Base-by-base conservation (phyloP, 148 eudicot species). In the Polygonum aviculare region DNA sequence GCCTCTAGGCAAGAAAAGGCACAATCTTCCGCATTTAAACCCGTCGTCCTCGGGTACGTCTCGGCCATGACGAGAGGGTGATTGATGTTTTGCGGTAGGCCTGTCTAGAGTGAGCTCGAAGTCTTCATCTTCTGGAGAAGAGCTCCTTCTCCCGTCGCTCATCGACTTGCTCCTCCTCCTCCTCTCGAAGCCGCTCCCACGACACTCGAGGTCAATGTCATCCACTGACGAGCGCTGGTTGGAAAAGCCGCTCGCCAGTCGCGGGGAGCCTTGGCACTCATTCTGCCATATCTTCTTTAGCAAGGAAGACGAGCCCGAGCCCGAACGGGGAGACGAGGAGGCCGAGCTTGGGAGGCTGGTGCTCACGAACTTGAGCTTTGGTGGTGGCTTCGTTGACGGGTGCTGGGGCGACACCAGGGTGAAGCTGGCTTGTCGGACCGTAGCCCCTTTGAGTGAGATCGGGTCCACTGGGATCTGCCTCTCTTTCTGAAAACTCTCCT, bases 381-480 rank as follows among this genome's bases (percentile, higher is more conserved):
- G 18, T 2, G 87, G 70, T 11, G 81, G 4, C 5, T 57, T 35
- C 16, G 75, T 36, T 10, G 74, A 63, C 5, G 84, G 84, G 35
- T 85, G 67, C 7, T 82, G 78, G 10, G 74, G 47, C 2, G 74
- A 71, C 0, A 80, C 89, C 5, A 78, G 55, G 19, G 75, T 71
- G 65, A 79, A 77, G 36, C 86, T 79, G 3, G 81, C 83, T 71
- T 82, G 83, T 49, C 83, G 76, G 2, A 85, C 63, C 6, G 40
- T 77, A 2, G 86, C 47, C 41, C 86, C 90, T 78, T 78, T 86
- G 55, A 93, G 63, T 2, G 98, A 93, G 45, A 88, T 84, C 7
- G 94, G 98, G 65, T 93, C 98, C 1, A 93, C 87, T 0, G 89
- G 88, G 16, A 91, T 91, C 39, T 93, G 91, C 80, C 78, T 90